Conservation (phyloP, 768 basidiomycete genomes). For the Russula griseocarnosa region DNA sequence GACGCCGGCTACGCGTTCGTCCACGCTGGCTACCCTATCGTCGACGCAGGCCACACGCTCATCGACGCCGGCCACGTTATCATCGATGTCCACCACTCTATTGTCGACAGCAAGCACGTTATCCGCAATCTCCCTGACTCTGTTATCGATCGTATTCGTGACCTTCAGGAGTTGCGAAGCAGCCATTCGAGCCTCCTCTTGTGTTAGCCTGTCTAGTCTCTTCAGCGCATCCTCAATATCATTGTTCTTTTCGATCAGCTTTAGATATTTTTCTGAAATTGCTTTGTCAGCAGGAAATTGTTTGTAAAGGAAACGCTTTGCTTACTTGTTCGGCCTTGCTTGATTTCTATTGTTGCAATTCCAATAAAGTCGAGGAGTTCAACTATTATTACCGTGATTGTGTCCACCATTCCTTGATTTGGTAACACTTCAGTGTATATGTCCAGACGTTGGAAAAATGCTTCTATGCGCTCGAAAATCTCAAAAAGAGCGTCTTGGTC, state of each 20-base stretch:
- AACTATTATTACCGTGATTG: not conserved
- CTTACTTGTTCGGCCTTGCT: not conserved
- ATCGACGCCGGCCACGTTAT: not conserved
- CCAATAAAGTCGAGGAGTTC: not conserved
- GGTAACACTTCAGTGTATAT: not conserved
- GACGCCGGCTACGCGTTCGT: no score
- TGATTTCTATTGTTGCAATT: not conserved
- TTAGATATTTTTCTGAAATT: not conserved
- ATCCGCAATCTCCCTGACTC: not conserved
- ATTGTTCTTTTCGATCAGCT: not conserved
- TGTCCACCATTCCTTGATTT: not conserved
- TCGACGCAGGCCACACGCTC: not conserved
- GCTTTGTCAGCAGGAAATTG: not conserved
- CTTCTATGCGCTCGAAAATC: no score
- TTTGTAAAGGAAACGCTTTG: no score
- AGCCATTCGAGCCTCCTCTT: not conserved
- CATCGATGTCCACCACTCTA: not conserved
- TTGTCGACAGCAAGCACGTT: not conserved
- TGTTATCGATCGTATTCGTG: not conserved
- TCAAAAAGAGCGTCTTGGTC: no score
- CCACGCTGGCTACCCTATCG: no score
- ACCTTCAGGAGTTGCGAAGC: no score
- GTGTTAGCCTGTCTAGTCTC: conserved; percentile 2
- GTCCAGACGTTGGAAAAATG: no score
- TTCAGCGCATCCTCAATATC: not conserved